Percentiles rank a stretch among this genome's conserved stretches.
phyloP scores from a whole-genome alignment of 169 alveolate genomes.

The Cryptosporidium viatorum region DNA sequence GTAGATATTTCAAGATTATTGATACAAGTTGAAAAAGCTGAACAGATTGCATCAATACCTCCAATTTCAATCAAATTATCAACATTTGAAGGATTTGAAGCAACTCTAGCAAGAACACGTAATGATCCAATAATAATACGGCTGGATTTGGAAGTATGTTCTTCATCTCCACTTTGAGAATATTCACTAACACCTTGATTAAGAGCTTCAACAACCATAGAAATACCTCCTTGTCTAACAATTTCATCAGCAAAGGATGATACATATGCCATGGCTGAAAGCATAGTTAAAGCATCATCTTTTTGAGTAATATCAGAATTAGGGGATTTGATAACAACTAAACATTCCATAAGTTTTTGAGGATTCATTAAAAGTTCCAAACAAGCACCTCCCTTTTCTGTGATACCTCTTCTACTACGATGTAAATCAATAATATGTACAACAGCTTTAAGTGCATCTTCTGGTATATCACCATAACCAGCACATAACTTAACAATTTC shows the following conservation, averaged over 20 bases:
- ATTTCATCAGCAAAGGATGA: slow-evolving; percentile 90
- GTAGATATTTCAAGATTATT: slow-evolving; percentile 84
- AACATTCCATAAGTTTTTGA: slow-evolving; percentile 87
- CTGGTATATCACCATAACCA: slow-evolving; percentile 56
- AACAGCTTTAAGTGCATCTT: slow-evolving; percentile 70
- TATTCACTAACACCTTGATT: slow-evolving; percentile 86
- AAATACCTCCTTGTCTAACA: slow-evolving; percentile 90
- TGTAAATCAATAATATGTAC: slow-evolving; percentile 64
- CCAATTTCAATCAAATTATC: slow-evolving; percentile 86
- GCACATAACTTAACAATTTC: slow-evolving; percentile 69
- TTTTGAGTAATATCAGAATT: slow-evolving; percentile 88
- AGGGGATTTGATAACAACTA: slow-evolving; percentile 85
- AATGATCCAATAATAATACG: slow-evolving; percentile 88
- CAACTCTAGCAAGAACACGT: slow-evolving; percentile 87
- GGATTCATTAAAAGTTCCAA: slow-evolving; percentile 88
- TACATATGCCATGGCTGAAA: slow-evolving; percentile 91
- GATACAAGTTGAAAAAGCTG: slow-evolving; percentile 87
- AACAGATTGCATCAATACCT: slow-evolving; percentile 88
- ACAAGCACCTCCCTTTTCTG: slow-evolving; percentile 89
- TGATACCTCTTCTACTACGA: slow-evolving; percentile 61
- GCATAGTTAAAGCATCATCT: slow-evolving; percentile 88
- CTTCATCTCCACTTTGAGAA: slow-evolving; percentile 85
- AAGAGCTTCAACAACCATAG: slow-evolving; percentile 87
- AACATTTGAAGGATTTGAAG: slow-evolving; percentile 88
- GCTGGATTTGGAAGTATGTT: slow-evolving; percentile 75